Evolutionary conservation across 108 stramenopile genomes (phyloP).

Genomic region (Nitzschia sp.): DNA sequence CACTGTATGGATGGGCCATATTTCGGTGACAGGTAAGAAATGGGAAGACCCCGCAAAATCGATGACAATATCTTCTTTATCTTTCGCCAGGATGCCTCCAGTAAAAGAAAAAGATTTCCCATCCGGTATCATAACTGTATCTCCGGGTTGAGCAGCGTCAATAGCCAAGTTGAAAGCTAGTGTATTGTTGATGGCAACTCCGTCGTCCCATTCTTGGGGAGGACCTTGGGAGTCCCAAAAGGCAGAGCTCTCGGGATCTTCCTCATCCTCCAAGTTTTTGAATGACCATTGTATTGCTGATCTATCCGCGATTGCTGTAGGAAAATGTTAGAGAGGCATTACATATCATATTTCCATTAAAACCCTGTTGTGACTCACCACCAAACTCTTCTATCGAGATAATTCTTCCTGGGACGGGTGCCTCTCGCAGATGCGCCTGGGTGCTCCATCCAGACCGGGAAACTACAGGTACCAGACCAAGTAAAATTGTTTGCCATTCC

Average conservation of each 20-base stretch:
- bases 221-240: neutral
- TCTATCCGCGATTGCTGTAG: neutral
- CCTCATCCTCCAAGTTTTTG: neutral
- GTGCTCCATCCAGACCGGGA: too few species aligned
- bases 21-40: slow-evolving; percentile 5
- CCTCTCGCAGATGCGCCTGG: neutral
- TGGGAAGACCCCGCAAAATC: slow-evolving; percentile 24
- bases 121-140: slow-evolving; percentile 9
- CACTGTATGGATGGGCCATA: slow-evolving; percentile 9
- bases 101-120: slow-evolving; percentile 12
- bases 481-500: too few species aligned
- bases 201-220: neutral
- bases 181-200: slow-evolving; percentile 9
- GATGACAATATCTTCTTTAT: slow-evolving; percentile 9
- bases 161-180: slow-evolving; percentile 20
- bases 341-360: neutral
- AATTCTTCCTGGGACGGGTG: neutral
- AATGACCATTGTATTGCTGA: neutral
- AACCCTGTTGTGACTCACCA: neutral
- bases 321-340: neutral
- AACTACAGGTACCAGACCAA: too few species aligned
- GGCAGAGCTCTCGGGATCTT: neutral
- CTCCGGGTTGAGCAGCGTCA: slow-evolving; percentile 19
- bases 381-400: slow-evolving; percentile 14
- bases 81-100: slow-evolving; percentile 22